Evolutionary conservation across 2,329 filamentous ascomycete genomes (phyloP), one percentile per base, ranked within the genome.

Genomic region (Colletotrichum australisinense): DNA sequence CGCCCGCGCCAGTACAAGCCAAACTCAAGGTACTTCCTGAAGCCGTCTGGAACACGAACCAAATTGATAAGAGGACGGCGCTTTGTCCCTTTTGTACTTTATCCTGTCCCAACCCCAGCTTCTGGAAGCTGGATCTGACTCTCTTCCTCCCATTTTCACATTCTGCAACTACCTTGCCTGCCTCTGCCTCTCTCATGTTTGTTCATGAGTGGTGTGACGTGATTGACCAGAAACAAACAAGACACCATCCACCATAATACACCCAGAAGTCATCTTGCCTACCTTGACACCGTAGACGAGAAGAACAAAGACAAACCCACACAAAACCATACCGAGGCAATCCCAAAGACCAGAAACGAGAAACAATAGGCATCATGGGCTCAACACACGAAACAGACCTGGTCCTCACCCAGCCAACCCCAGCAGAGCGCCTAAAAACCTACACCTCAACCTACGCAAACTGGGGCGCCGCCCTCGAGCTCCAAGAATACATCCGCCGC

Each of bases 391-490:
- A 73, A 35, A 63, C 62, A 30, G 66, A 74, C 58, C 81, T 85
- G 58, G 76, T 84, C 70, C 88, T 94, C 75, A 83, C 85, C 52
- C 85, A 88, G 75, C 89, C 92, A 1, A 93, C 90, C 1, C 77
- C 82, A 2, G 81, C 83, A 8, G 92, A 94, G 79, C 87, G 86
- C 73, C 75, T 78, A 24, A 82, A 81, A 62, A 90, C 88, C 65
- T 93, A 90, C 89, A 83, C 82, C 6, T 82, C 86, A 58, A 92
- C 89, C 52, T 86, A 89, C 65, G 78, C 82, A 26, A 85, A 85
- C 76, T 94, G 92, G 92, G 89, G 89, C 12, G 85, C 85, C 53
- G 86, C 90, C 1, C 85, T 94, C 3, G 82, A 85, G 5, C 78
- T 87, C 5, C 78, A 87, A 1, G 84, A 86, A 49, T 94, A 93